A percentile compares a stretch with the other conserved stretches of the same genome.
phyloP scores from a whole-genome alignment of 345 rosid genomes.

The Linum usitatissimum region DNA sequence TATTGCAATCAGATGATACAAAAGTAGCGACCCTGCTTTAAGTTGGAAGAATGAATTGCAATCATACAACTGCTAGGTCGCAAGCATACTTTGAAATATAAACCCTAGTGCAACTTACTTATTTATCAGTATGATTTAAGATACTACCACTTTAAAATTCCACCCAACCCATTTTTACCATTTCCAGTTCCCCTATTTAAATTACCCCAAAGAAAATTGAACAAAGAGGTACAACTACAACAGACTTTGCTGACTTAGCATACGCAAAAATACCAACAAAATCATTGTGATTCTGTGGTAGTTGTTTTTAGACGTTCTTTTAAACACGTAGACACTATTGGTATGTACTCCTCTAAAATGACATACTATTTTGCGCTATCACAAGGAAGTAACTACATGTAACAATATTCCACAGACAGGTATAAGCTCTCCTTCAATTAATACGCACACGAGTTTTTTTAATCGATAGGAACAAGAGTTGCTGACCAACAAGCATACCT shows the following conservation, averaged over 20 bases:
- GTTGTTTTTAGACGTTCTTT: not conserved
- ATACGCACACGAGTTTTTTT: not conserved
- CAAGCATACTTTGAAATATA: not conserved
- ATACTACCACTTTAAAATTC: too few relatives aligned
- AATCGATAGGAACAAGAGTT: not conserved
- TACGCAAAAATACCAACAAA: not conserved
- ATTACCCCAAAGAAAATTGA: not conserved
- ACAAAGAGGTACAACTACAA: not conserved
- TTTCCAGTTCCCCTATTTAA: too few relatives aligned
- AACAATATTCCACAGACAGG: not conserved
- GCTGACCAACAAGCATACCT: conserved; percentile 36
- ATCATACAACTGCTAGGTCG: not conserved
- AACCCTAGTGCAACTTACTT: not conserved
- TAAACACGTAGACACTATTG: not conserved
- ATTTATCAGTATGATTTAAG: not conserved
- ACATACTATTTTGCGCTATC: not conserved
- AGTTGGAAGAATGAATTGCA: not conserved
- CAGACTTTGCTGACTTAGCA: not conserved
- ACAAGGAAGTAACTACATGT: not conserved
- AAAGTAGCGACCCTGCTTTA: not conserved
- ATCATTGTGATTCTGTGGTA: too few relatives aligned
- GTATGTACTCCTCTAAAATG: not conserved
- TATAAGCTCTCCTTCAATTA: conserved; percentile 2
- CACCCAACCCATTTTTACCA: too few relatives aligned
- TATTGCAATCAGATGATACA: not conserved